Evolutionary conservation across 1,284 basidiomycete species (phyloP), one percentile per base, ranked within the genome.

Genomic region (Ceratobasidium sp.): DNA sequence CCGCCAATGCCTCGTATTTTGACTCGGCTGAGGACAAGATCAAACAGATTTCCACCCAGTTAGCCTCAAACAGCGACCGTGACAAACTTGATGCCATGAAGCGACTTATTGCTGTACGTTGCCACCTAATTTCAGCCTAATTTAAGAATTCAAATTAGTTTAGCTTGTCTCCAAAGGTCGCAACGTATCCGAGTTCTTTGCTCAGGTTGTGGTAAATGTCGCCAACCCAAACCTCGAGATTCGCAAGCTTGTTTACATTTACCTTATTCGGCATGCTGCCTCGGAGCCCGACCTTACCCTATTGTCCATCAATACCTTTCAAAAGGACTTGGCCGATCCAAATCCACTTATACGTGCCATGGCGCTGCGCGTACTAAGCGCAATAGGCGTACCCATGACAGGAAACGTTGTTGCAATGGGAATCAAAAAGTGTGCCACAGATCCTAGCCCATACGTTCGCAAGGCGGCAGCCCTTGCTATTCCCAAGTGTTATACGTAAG

Each of bases 231-330:
- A 93, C 77, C 87, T 98, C 55, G 95, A 98, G 79, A 92, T 98
- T 73, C 89, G 96, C 72, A 98, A 98, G 80, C 88, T 99, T 69
- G 96, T 98, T 50, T 99, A 98, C 79, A 96, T 98, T 74, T 98
- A 96, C 80, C 89, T 99, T 71, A 82, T 98, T 43, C 89, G 94
- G 72, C 96, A 97, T 79, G 95, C 96, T 50, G 88, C 92, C 55
- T 87, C 89, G 56, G 94, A 96, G 75, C 96, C 96, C 7, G 97
- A 99, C 79, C 87, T 99, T 62, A 92, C 97, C 0, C 82, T 99
- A 40, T 84, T 99, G 27, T 96, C 95, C 5, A 97, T 99, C 83
- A 99, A 99, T 80, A 97, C 96, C 10, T 98, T 98, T 77, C 97
- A 99, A 79, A 94, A 95, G 78, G 97, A 99, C 80, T 83, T 99